Base-by-base conservation (phyloP, 495 filamentous ascomycete species). In the Saxophila tyrrhenica region DNA sequence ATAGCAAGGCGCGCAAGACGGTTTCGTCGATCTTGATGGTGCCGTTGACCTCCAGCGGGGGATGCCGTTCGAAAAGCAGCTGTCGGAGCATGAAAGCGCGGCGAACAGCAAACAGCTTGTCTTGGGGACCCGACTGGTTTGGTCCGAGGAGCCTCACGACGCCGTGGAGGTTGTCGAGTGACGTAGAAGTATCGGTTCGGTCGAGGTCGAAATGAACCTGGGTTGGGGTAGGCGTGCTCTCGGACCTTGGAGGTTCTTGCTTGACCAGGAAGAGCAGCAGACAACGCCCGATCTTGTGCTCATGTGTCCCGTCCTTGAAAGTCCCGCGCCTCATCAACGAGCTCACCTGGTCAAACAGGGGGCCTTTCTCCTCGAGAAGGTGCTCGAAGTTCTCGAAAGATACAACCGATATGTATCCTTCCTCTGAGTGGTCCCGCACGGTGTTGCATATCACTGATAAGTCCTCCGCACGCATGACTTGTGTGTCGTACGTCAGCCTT, bases 191-290 rank as follows among this genome's bases (percentile, higher is more conserved):
- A n/a, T n/a, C n/a, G n/a, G n/a, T n/a, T n/a, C n/a, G n/a, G n/a
- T 22, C 23, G 57, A 25, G 1, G 25, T 10, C 2, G 58, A 54
- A 51, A 2, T 49, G 38, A 15, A 39, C 21, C n/a, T 17, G 1
- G 13, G 41, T 39, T 13, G 58, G 58, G 3, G 58, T 59, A 0
- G 47, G 48, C 2, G 55, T 51, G 1, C 48, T 50, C 11, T 44
- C 57, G 15, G 29, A 29, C 25, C 11, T 21, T 25, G 50, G 39
- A 16, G 50, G 7, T 1, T 57, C 51, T 45, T 54, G 54, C 46
- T 61, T 60, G 32, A 59, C 54, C 17, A 63, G 43, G 46, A 63
- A 60, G 21, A 63, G 52, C 38, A 63, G 25, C 2, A 63, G 25
- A 2, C 51, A 51, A 5, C 39, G 7, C 5, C 60, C 60, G 17